Evolutionary conservation across 352 stramenopile species (phyloP).

Genomic region (Blastocystis hominis): DNA sequence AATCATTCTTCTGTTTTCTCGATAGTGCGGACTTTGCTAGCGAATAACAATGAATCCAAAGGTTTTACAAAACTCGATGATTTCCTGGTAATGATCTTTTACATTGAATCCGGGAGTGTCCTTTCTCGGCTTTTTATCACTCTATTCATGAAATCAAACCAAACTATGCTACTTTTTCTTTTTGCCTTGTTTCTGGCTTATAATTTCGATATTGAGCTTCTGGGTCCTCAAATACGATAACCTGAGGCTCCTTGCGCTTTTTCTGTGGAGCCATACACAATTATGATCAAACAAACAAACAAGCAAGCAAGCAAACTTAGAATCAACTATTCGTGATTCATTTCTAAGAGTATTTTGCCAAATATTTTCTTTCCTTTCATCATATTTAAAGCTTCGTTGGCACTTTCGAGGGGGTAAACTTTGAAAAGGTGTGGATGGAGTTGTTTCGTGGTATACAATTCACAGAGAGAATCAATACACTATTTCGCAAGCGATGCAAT

Average conservation of each 20-base stretch:
- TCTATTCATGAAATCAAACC: background rate
- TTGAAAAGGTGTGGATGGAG: background rate
- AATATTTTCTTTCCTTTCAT: background rate
- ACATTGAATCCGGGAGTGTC: slow-evolving; percentile 4
- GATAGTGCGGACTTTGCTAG: background rate
- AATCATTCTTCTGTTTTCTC: background rate
- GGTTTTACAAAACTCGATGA: background rate
- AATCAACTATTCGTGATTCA: no score
- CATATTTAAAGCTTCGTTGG: background rate
- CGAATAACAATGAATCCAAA: background rate
- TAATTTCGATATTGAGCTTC: background rate
- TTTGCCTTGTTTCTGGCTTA: background rate
- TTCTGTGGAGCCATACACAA: no score
- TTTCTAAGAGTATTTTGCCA: slow-evolving; percentile 2
- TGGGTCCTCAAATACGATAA: slow-evolving; percentile 5
- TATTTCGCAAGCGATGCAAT: background rate
- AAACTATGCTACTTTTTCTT: background rate
- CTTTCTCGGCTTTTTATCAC: background rate
- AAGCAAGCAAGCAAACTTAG: background rate
- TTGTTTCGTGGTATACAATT: background rate
- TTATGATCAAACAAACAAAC: background rate
- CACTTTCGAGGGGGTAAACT: background rate
- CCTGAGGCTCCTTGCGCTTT: background rate
- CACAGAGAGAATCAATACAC: background rate
- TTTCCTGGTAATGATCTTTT: slow-evolving; percentile 20